Evolutionary conservation across 1,284 basidiomycete genomes (phyloP), one percentile per base, ranked within the genome.

Genomic region (Limonomyces culmigenus): DNA sequence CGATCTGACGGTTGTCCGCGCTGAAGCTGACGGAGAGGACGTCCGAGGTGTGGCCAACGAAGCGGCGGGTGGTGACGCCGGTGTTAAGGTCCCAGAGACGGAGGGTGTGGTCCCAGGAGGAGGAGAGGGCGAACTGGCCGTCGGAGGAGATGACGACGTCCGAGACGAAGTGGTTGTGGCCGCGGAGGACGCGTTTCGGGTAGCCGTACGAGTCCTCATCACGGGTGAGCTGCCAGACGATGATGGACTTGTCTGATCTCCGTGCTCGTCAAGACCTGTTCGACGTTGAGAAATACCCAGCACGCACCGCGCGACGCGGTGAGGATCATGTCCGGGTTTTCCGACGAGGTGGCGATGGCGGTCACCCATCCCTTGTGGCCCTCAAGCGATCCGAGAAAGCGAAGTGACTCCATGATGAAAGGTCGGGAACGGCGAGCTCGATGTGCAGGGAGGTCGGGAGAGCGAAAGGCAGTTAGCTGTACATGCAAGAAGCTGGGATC

Each of bases 141-240:
- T 98, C 93, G 45, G 91, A 96, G 43, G 89, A 93, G 60, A 95
- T 88, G 53, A 95, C 92, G 49, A 98, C 87, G 62, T 99, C 95
- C 38, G 95, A 98, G 45, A 99, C 95, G 56, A 99, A 99, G 73
- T 97, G 92, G 70, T 97, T 97, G 74, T 99, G 95, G 47, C 95
- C 95, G 60, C 89, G 84, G 46, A 99, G 80, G 56, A 97, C 88
- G 54, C 84, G 81, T 70, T 97, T 98, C 46, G 92, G 89, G 69
- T 80, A 92, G 40, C 91, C 91, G 58, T 89, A 92, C 38, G 74
- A 65, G 54, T 81, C 75, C 44, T 98, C 93, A 48, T 95, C 89
- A 47, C 95, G 88, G 48, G 91, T 93, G 53, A 99, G 71, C 60
- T 92, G 84, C 95, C 95, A 99, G 58, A 97, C 91, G 55, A 99